Percentiles rank a stretch among this genome's conserved stretches.
Conservation (phyloP, 2,329 filamentous ascomycete species). For the Xylariaceae sp. region DNA sequence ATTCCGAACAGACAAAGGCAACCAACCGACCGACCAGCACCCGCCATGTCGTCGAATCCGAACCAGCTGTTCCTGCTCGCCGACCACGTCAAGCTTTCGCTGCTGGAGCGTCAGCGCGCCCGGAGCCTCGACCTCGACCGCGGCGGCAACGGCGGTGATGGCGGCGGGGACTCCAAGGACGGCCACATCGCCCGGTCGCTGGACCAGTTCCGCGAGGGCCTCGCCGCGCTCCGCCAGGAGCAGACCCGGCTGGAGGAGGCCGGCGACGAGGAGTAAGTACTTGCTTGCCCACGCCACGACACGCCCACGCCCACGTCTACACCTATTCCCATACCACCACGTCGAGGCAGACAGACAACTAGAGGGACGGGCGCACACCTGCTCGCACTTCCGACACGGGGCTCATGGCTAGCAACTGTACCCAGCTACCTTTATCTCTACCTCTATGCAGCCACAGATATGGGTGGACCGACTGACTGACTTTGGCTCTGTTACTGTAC, state of each 20-base stretch:
- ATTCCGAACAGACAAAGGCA: no score
- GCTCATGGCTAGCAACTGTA: no score
- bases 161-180: no score
- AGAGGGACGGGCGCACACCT: no score
- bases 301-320: no score
- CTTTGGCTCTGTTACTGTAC: no score
- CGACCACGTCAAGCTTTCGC: slow-evolving; percentile 93
- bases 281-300: no score
- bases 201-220: slow-evolving; percentile 75
- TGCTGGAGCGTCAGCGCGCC: slow-evolving; percentile 85
- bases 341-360: no score
- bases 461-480: background rate
- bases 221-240: slow-evolving; percentile 61
- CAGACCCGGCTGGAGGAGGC: slow-evolving; percentile 54
- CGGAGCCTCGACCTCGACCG: slow-evolving; percentile 71
- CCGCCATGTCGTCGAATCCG: slow-evolving; percentile 44
- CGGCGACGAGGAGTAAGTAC: slow-evolving; percentile 54
- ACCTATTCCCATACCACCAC: no score
- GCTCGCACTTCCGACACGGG: no score
- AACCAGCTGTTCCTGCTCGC: slow-evolving; percentile 86
- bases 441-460: background rate
- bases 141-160: slow-evolving; percentile 70
- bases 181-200: slow-evolving; percentile 83
- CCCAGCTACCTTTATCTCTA: no score
- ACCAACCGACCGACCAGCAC: background rate